phyloP scores from a whole-genome alignment of 305 asterid species.

The Rubia tinctorum region DNA sequence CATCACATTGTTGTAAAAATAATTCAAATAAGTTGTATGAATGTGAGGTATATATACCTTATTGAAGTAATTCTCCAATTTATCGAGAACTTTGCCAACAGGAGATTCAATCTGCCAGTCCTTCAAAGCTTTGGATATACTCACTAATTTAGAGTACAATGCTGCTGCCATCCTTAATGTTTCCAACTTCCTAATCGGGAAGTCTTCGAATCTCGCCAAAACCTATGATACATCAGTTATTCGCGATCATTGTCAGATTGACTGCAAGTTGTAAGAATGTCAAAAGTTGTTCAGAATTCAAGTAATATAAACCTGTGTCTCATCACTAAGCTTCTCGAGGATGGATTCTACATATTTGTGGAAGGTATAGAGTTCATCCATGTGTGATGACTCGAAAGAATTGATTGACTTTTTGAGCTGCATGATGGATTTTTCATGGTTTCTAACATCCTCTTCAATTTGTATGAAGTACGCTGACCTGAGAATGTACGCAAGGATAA shows the following conservation, averaged over 20 bases:
- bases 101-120: slow-evolving; percentile 25
- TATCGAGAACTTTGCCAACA: slow-evolving; percentile 19
- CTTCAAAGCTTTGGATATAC: slow-evolving; percentile 14
- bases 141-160: slow-evolving; percentile 21
- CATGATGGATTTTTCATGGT: slow-evolving; percentile 28
- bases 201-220: slow-evolving; percentile 30
- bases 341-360: slow-evolving; percentile 28
- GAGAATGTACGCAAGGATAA: slow-evolving; percentile 5
- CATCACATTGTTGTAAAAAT: not conserved
- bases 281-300: not conserved
- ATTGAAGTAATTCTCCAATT: slow-evolving; percentile 26
- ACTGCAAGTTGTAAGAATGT: not conserved
- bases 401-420: slow-evolving; percentile 26
- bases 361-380: slow-evolving; percentile 34
- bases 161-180: slow-evolving; percentile 29
- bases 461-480: slow-evolving; percentile 35
- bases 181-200: slow-evolving; percentile 28
- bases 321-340: slow-evolving; percentile 38
- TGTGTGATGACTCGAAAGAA: slow-evolving; percentile 34
- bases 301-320: slow-evolving; percentile 27
- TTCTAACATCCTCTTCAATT: slow-evolving; percentile 36
- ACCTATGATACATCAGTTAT: slow-evolving; percentile 19
- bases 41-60: slow-evolving; percentile 21
- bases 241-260: not conserved
- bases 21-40: not conserved